Evolutionary conservation across 176 grass and related monocot species (phyloP), one percentile per base, ranked within the genome.

Genomic region (Raddia distichophylla): DNA sequence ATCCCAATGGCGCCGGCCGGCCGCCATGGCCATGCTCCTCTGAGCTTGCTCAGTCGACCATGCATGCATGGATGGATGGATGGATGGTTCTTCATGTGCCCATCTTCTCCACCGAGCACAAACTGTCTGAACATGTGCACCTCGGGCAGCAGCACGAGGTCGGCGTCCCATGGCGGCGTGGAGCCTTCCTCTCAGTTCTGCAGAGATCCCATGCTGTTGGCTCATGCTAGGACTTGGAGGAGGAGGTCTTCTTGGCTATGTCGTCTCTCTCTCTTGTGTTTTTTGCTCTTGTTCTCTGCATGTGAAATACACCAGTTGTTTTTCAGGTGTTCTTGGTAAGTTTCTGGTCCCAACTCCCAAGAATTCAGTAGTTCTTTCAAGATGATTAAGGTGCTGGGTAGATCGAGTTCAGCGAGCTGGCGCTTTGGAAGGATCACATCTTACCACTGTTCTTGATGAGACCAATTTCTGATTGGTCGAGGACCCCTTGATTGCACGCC

Each of bases 1-100:
- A 93, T 90, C 87, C 87, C 70, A 57, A 37, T 81, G 75, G 19
- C 73, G 15, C 60, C 37, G 37, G 37, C 37, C 37, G 37, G 37
- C 37, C 72, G 42, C 53, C 42, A 73, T 73, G 63, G 13, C 19
- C 47, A 45, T 34, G 16, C 37, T 18, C 42, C 3, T n/a, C 11
- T 5, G 15, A 44, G 52, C 59, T 43, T 65, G 59, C 22, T 77
- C 40, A 27, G 27, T 27, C 27, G 27, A 27, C 27, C 27, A 27
- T 27, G 27, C 27, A 12, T 44, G 18, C 22, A n/a, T 80, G 72
- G 75, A 76, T 44, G 17, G 17, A n/a, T 80, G 72, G 75, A 76
- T 82, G 74, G 91, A 90, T 93, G 75, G 87, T 90, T 87, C 52
- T 93, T 90, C 87, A 93, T 90, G 91, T 93, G 91, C 91, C 87